These are phyloP conservation scores for Daedaleopsis sinensis DNA, from an alignment of 768 basidiomycete genomes.

Conservation along the genomic window DNA sequence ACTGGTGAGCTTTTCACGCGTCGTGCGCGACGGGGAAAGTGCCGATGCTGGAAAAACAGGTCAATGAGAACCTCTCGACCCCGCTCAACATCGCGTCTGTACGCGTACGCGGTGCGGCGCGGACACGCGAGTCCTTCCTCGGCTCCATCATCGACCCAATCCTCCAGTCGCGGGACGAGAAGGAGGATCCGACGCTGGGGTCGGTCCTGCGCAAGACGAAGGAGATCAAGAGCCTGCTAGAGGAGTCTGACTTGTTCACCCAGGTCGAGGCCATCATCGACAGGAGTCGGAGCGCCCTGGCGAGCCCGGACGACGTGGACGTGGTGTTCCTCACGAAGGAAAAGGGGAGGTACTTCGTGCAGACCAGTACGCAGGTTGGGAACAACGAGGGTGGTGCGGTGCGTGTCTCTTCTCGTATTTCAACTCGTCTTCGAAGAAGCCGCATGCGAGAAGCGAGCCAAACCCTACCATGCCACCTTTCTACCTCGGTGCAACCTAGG, in stretches of 20 bases:
- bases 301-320: constrained; percentile 68
- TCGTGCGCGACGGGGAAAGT: neutral
- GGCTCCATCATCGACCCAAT: constrained; percentile 71
- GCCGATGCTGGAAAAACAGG: constrained; percentile 40
- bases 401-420: constrained; percentile 34
- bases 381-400: constrained; percentile 95
- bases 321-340: constrained; percentile 80
- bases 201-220: constrained; percentile 73
- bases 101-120: constrained; percentile 74
- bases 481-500: too few relatives aligned
- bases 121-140: constrained; percentile 82
- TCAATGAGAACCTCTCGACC: constrained; percentile 66
- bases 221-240: constrained; percentile 63
- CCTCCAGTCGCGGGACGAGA: constrained; percentile 8
- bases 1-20: constrained; percentile 47
- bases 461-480: neutral
- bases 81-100: constrained; percentile 75
- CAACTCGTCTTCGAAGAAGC: constrained; percentile 14
- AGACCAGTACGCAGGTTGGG: constrained; percentile 88
- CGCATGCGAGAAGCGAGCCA: neutral
- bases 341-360: constrained; percentile 73
- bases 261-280: constrained; percentile 67
- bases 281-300: constrained; percentile 52
- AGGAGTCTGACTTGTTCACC: constrained; percentile 78
- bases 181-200: constrained; percentile 47